Evolutionary conservation across 352 stramenopile genomes (phyloP), one percentile per base, ranked within the genome.

Genomic region (Globisporangium perplexum): DNA sequence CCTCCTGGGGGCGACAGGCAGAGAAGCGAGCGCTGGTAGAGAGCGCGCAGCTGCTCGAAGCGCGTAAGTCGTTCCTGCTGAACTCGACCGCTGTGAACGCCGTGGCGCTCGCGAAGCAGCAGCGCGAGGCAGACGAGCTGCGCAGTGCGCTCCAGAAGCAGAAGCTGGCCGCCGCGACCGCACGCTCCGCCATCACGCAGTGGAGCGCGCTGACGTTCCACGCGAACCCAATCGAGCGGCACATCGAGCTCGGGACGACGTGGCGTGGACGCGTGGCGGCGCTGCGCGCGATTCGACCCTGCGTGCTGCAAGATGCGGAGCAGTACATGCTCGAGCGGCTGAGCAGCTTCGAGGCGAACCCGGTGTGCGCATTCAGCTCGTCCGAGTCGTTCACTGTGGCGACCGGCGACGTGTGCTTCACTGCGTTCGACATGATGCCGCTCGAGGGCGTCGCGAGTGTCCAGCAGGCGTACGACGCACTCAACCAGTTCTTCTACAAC

Each of bases 321-420:
- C 59, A 59, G 3, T 74, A 66, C 56, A 12, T 77, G 0, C 59
- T 55, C 24, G 46, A 57, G 1, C 53, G 66, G 3, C 50, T 23
- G 44, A 23, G 33, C 50, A 62, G 36, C 49, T 72, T 44, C 17
- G 17, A n/a, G 39, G n/a, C 39, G 35, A 53, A 76, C 53, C 6
- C 51, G 33, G 41, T 36, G 23, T 53, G 65, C 52, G 46, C 60
- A 47, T 66, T 70, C 39, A 57, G 59, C 12, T 68, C 49, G 3
- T 49, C 59, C 12, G 47, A 66, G 7, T 59, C 60, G 18, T 72
- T 61, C 36, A 57, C 65, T 30, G 57, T 52, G 0, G 10, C 44
- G 1, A 38, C 66, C 3, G 65, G 65, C 1, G 55, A 74, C 44
- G 11, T 61, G 7, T 71, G 63, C 43, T 53, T 31, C 1, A 39